A percentile compares a stretch with the other conserved stretches of the same genome.
Evolutionary conservation across 2,329 filamentous ascomycete species (phyloP).

Genomic region (Sarocladiaceae sp.): DNA sequence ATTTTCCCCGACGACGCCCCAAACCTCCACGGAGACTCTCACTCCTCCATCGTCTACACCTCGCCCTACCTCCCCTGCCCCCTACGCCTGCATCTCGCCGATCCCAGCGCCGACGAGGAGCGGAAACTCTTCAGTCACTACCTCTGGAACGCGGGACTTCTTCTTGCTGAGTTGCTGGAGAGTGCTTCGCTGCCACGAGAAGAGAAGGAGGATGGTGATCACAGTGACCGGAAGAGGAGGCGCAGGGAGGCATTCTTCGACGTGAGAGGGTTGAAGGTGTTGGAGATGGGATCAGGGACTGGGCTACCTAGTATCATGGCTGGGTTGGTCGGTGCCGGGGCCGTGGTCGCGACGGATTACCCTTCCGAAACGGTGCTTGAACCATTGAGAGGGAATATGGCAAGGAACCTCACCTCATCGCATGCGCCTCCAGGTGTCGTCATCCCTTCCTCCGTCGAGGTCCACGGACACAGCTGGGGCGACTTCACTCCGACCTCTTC

Average conservation of each 20-base stretch:
- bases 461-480: constrained; percentile 62
- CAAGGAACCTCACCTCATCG: constrained; percentile 37
- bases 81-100: constrained; percentile 37
- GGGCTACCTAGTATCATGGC: constrained; percentile 46
- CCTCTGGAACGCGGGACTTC: constrained; percentile 61
- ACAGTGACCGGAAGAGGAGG: constrained; percentile 7
- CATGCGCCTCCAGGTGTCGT: constrained; percentile 24
- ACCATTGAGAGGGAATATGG: constrained; percentile 53
- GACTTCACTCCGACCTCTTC: constrained; percentile 30
- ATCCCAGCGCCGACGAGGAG: constrained; percentile 45
- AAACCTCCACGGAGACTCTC: constrained; percentile 59
- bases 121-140: constrained; percentile 63
- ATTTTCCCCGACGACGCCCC: constrained; percentile 64
- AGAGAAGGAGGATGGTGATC: constrained; percentile 13
- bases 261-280: constrained; percentile 42
- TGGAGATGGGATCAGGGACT: constrained; percentile 65
- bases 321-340: constrained; percentile 37
- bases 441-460: constrained; percentile 24
- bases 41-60: constrained; percentile 52
- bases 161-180: constrained; percentile 51
- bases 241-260: constrained; percentile 28
- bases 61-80: constrained; percentile 42
- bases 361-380: constrained; percentile 53
- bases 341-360: constrained; percentile 61
- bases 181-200: constrained; percentile 31